These are phyloP conservation scores for Magnusiomyces magnusii DNA, from an alignment of 1,139 yeast genomes.

Conservation along the genomic window DNA sequence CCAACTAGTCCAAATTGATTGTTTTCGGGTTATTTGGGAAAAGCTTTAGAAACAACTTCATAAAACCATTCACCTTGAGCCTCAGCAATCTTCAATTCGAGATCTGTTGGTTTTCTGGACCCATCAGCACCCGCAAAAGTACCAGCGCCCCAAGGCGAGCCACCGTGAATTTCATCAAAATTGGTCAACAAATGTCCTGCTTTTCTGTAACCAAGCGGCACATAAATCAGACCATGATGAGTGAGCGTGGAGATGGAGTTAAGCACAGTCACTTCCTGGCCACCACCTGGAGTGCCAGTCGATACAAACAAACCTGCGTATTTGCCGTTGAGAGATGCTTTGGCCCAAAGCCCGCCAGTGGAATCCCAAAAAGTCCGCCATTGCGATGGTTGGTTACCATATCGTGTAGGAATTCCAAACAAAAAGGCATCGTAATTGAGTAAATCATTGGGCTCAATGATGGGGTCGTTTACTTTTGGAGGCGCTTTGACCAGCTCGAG, in stretches of 20 bases:
- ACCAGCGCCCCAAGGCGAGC: conserved; percentile 89
- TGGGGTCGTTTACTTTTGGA: conserved; percentile 53
- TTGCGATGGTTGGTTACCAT: conserved; percentile 75
- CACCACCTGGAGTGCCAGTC: conserved; percentile 82
- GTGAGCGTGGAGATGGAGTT: conserved; percentile 59
- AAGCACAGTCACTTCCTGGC: conserved; percentile 64
- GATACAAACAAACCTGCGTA: conserved; percentile 68
- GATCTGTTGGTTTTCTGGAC: conserved; percentile 58
- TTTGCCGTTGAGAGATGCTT: conserved; percentile 67
- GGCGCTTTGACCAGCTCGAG: conserved; percentile 58
- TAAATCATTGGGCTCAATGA: conserved; percentile 57
- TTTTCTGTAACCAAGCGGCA: conserved; percentile 73
- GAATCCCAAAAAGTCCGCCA: conserved; percentile 74
- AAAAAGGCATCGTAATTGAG: conserved; percentile 62
- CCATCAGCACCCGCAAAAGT: conserved; percentile 74
- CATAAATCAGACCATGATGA: conserved; percentile 74
- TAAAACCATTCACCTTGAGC: conserved; percentile 61
- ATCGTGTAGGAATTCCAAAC: conserved; percentile 81
- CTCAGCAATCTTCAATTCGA: conserved; percentile 57
- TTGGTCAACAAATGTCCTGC: conserved; percentile 51
- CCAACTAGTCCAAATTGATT: too few species aligned
- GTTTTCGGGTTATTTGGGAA: too few species aligned
- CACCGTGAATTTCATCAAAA: conserved; percentile 69
- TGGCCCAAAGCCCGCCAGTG: conserved; percentile 78
- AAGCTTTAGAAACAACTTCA: conserved; percentile 34